Evolutionary conservation across 768 basidiomycete genomes (phyloP).

Genomic region (Roridomyces roridus): DNA sequence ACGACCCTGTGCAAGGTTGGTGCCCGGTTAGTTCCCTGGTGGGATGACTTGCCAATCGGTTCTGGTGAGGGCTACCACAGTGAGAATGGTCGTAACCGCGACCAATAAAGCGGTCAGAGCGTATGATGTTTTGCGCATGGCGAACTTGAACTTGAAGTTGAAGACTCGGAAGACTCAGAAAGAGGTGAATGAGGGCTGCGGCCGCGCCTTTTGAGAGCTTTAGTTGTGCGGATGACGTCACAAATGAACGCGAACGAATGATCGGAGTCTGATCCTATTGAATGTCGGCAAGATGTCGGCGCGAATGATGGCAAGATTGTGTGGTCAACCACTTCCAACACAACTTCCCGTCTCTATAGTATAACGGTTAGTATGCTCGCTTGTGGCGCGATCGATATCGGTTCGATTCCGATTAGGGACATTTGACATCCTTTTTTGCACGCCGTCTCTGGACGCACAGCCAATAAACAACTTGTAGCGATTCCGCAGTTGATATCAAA

Average conservation of each 20-base stretch:
- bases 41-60: conserved; percentile 64
- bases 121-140: conserved; percentile 66
- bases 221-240: no score
- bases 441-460: no score
- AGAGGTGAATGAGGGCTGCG: background rate
- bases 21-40: no score
- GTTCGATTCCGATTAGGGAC: conserved; percentile 15
- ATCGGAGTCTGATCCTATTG: no score
- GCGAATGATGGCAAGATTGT: no score
- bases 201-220: no score
- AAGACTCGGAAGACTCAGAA: background rate
- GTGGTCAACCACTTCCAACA: no score
- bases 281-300: no score
- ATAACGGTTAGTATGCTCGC: conserved; percentile 20
- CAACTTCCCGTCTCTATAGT: conserved; percentile 17
- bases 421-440: background rate
- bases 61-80: conserved; percentile 55
- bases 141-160: no score
- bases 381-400: conserved; percentile 15
- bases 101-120: conserved; percentile 59
- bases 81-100: conserved; percentile 58
- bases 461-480: no score
- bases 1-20: conserved; percentile 43
- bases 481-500: no score
- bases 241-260: no score